Conservation (phyloP, 2,329 filamentous ascomycete genomes). For the Kalmusia sp. region DNA sequence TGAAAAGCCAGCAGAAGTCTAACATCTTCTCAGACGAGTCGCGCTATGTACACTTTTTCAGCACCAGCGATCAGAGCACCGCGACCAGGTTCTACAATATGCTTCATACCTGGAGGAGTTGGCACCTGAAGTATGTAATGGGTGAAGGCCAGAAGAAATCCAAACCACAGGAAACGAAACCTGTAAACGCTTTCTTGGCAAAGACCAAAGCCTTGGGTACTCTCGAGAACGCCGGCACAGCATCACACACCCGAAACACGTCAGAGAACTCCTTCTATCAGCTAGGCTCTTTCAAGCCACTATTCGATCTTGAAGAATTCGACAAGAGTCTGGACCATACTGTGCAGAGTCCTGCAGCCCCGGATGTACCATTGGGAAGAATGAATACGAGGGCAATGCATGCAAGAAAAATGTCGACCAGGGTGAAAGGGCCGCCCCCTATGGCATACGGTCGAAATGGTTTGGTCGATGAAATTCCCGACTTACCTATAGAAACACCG, state of each 20-base stretch:
- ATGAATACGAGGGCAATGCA: constrained; percentile 38
- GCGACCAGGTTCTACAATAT: constrained; percentile 74
- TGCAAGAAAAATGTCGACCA: constrained; percentile 45
- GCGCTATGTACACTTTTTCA: constrained; percentile 93
- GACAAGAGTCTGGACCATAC: constrained; percentile 50
- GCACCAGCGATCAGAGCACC: constrained; percentile 72
- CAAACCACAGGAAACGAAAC: constrained; percentile 41
- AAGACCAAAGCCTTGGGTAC: constrained; percentile 16
- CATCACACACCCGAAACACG: constrained; percentile 36
- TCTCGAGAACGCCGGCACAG: constrained; percentile 17
- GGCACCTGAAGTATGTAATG: constrained; percentile 82
- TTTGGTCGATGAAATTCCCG: constrained; percentile 21
- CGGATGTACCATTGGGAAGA: constrained; percentile 25
- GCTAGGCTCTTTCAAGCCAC: constrained; percentile 70
- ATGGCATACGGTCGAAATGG: constrained; percentile 33
- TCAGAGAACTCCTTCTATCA: constrained; percentile 63
- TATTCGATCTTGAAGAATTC: constrained; percentile 69
- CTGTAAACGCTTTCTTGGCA: constrained; percentile 24
- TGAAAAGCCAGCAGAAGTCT: constrained; percentile 92
- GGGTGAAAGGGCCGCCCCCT: constrained; percentile 47
- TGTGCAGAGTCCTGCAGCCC: constrained; percentile 20
- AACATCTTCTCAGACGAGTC: constrained; percentile 81
- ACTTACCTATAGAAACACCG: constrained; percentile 12
- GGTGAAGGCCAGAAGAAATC: constrained; percentile 59
- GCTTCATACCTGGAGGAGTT: constrained; percentile 85